These are phyloP conservation scores for Acanthamoeba quina DNA, from an alignment of 208 protist species.

Conservation along the genomic window DNA sequence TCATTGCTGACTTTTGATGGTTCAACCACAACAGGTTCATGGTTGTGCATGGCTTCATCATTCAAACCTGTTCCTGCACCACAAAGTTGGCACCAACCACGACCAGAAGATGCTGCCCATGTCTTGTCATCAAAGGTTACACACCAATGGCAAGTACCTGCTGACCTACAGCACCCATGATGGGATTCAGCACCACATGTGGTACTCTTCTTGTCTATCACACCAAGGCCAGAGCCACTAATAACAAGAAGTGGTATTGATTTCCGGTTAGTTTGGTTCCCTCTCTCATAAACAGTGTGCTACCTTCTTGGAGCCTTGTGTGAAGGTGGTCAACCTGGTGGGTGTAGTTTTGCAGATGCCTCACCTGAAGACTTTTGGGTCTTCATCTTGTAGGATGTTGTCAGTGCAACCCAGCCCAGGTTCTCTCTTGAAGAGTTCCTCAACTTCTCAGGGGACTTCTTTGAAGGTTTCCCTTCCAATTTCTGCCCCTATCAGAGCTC, in stretches of 20 bases:
- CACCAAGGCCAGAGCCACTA: not conserved
- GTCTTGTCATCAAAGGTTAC: constrained; percentile 22
- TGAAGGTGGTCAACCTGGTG: constrained; percentile 46
- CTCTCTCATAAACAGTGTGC: not conserved
- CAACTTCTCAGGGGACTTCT: not conserved
- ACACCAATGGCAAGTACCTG: constrained; percentile 57
- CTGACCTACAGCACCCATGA: not conserved
- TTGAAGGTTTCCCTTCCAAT: not conserved
- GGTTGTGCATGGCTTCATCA: not conserved
- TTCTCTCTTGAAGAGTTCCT: constrained; percentile 18
- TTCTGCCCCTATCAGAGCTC: no score
- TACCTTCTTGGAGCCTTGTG: not conserved
- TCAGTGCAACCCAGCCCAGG: not conserved
- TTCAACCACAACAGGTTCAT: not conserved
- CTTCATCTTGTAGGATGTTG: not conserved
- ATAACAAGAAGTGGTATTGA: not conserved
- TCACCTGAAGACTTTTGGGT: no score
- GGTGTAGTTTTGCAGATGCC: not conserved
- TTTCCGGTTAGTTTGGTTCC: not conserved
- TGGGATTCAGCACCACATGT: not conserved
- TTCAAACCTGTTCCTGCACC: not conserved
- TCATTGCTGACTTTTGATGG: not conserved
- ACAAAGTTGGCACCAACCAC: not conserved
- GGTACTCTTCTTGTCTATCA: not conserved
- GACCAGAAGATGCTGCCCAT: constrained; percentile 10